A percentile compares a stretch with the other conserved stretches of the same genome.
These are phyloP conservation scores for Trypanosoma boissoni DNA, from an alignment of 208 protist genomes.

Conservation along the genomic window DNA sequence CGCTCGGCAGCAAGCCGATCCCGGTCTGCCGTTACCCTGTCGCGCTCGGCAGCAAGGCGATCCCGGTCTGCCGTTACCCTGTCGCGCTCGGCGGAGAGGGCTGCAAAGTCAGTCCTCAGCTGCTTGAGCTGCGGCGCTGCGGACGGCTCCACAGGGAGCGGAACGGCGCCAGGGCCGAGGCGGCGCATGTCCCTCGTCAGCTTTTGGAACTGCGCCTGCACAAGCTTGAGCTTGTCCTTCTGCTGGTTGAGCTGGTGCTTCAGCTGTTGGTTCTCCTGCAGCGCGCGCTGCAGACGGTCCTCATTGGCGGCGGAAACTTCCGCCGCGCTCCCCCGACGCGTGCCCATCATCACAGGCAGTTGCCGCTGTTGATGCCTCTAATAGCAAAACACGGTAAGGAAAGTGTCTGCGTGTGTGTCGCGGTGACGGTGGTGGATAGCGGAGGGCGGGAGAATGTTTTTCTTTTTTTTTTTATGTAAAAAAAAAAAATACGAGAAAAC, in stretches of 20 bases:
- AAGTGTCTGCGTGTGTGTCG: neutral
- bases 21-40: constrained; percentile 25
- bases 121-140: too few relatives aligned
- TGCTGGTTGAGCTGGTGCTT: constrained; percentile 54
- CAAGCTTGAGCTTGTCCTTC: constrained; percentile 56
- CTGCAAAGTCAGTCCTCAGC: too few relatives aligned
- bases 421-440: too few relatives aligned
- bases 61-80: constrained; percentile 8
- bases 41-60: constrained; percentile 16
- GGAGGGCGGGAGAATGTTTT: too few relatives aligned
- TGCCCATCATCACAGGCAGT: neutral
- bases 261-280: constrained; percentile 66
- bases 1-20: constrained; percentile 35
- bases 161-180: constrained; percentile 13
- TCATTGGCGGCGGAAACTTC: constrained; percentile 29
- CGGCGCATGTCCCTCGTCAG: constrained; percentile 57
- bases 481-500: neutral
- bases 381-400: too few relatives aligned
- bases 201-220: constrained; percentile 75
- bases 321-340: constrained; percentile 9
- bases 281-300: constrained; percentile 63
- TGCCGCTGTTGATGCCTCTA: too few relatives aligned
- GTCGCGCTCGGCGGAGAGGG: too few relatives aligned
- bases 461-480: too few relatives aligned
- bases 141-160: too few relatives aligned